Base-by-base conservation (phyloP, 2,329 filamentous ascomycete species). In the Diaporthe helianthi region DNA sequence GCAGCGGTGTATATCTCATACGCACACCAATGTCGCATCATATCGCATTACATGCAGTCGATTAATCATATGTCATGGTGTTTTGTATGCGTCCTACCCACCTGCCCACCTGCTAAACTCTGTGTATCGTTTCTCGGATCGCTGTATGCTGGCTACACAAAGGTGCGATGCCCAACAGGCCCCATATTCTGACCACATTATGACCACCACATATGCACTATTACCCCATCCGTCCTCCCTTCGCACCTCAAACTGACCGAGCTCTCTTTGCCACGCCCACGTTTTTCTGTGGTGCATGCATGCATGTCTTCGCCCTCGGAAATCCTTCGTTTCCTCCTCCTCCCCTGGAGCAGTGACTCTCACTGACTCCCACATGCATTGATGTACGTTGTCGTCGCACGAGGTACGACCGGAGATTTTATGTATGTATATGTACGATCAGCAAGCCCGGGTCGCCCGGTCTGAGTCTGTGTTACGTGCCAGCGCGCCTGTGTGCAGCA, bases 381-480 rank as follows among this genome's bases (percentile, higher is more conserved):
- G 26, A 61, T 7, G 26, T 13, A 61, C n/a, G n/a, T n/a, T n/a
- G 36, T 38, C 36, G 58, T 61, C 19, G 10, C 29, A 58, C 38
- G 52, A 10, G 10, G 64, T 67, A 29, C 64, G 1, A 55, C 64
- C 64, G 51, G 51, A 46, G n/a, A 19, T 31, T 31, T 19, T n/a
- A 41, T 38, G 47, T 58, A 46, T 58, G 15, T 54, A 22, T 58
- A 46, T 58, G 15, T 54, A 22, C 31, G 41, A 58, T 58, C 52
- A 33, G 15, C 41, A 33, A 33, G 13, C 22, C 29, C 41, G 29
- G 31, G 22, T 4, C 52, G 64, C 64, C 52, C 52, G 41, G 53
- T 26, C 26, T 49, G 52, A 38, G 64, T 67, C 52, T 26, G 64
- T 67, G 52, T 29, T 36, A 67, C 64, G n/a, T 67, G 64, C 64